A percentile compares a stretch with the other conserved stretches of the same genome.
These are phyloP conservation scores for Paraglomus occultum DNA, from an alignment of 192 early-diverging fungal genomes.

Conservation along the genomic window DNA sequence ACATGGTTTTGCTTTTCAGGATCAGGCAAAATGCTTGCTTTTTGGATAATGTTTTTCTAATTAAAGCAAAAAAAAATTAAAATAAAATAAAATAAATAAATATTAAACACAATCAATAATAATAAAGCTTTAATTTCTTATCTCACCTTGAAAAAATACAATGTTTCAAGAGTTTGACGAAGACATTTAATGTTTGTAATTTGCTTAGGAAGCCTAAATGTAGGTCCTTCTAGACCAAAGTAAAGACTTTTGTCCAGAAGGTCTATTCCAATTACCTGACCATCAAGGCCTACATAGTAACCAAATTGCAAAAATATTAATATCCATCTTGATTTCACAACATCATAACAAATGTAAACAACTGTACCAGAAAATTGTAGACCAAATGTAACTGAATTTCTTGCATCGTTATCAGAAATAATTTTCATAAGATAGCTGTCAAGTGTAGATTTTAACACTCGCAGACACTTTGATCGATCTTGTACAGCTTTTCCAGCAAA, in stretches of 20 bases:
- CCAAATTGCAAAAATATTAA: constrained; percentile 1
- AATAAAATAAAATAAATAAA: neutral
- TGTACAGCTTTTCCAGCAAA: constrained; percentile 9
- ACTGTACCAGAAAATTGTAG: constrained; percentile 10
- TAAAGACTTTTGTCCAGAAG: constrained; percentile 26
- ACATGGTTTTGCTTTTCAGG: neutral
- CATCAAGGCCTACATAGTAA: neutral
- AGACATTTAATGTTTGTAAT: constrained; percentile 12
- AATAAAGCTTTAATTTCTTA: no score
- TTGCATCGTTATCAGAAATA: neutral
- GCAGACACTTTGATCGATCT: constrained; percentile 25
- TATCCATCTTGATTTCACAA: constrained; percentile 2
- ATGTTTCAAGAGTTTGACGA: neutral
- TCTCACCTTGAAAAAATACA: constrained; percentile 18
- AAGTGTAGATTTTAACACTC: constrained; percentile 10
- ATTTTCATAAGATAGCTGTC: constrained; percentile 18
- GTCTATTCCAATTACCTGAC: constrained; percentile 21
- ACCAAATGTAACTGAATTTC: neutral
- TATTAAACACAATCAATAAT: neutral
- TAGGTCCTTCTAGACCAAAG: constrained; percentile 17
- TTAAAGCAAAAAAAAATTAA: constrained; percentile 1
- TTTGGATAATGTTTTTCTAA: constrained; percentile 14
- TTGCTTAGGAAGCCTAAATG: constrained; percentile 15
- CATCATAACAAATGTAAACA: neutral
- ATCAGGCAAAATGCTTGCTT: constrained; percentile 1